A percentile compares a stretch with the other conserved stretches of the same genome.
Conservation (phyloP, 805 yeast species). For the Saccharomyces paradoxus region DNA sequence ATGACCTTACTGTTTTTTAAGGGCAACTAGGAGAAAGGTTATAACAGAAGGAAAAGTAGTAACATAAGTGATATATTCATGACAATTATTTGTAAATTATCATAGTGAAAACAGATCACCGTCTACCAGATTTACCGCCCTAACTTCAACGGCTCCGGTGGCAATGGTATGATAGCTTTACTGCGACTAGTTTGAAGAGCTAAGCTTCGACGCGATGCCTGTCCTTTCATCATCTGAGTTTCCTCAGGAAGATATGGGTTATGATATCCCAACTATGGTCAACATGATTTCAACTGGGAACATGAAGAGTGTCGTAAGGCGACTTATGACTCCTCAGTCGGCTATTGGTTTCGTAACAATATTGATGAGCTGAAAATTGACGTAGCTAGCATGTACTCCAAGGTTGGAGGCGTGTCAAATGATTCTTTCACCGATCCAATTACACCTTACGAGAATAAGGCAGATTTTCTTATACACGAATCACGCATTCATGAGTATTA, state of each 20-base stretch:
- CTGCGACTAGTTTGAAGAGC: background rate
- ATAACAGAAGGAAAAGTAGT: background rate
- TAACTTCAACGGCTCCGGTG: background rate
- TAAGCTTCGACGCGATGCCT: background rate
- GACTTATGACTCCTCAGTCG: background rate
- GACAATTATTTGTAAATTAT: background rate
- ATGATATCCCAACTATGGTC: background rate
- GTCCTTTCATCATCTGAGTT: background rate
- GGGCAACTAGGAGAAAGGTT: background rate
- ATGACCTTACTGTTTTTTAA: background rate
- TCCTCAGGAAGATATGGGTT: background rate
- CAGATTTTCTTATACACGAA: background rate
- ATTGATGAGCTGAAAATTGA: background rate
- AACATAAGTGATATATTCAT: background rate
- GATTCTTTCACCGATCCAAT: background rate
- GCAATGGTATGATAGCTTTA: background rate
- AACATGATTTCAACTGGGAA: background rate
- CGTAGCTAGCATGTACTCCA: background rate
- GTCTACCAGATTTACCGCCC: background rate
- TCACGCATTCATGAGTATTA: background rate
- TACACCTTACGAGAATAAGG: background rate
- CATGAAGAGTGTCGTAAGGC: background rate
- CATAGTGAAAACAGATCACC: background rate
- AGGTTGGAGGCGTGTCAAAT: background rate
- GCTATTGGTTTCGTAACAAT: background rate